Base-by-base conservation (phyloP, 805 yeast genomes). In the Wickerhamiella australiensis region DNA sequence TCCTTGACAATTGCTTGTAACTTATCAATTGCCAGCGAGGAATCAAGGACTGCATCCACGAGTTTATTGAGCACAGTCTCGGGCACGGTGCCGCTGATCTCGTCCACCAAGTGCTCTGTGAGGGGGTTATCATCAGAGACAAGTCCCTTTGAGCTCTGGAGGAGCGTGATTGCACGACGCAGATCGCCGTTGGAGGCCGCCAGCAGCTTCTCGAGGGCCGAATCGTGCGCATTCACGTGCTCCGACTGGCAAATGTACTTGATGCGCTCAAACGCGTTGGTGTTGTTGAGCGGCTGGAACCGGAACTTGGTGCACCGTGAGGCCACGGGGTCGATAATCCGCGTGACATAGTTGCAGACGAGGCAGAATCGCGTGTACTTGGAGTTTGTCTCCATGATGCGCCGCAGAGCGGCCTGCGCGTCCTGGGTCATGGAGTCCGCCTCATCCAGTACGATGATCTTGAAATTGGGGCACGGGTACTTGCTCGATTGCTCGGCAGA, bases 371-470 rank as follows among this genome's bases (percentile, higher is more conserved):
- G 75, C 1, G 98, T 85, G 48, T 87, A 86, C 36, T 77, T 75
- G 1, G 97, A 83, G 52, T 57, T 57, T 8, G 51, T 54, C 48
- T 59, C 63, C 88, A 84, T 84, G 1, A 95, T 87, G 65, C 96
- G 76, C 66, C 96, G 77, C 54, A 88, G 70, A 0, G 96, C 96
- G 43, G 86, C 75, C 63, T 88, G 96, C 0, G 96, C 96, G 64
- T 87, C 95, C 35, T 85, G 76, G 9, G 96, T 87, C 95, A 88
- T 87, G 15, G 94, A 84, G 65, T 88, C 96, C 0, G 96, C 96
- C 65, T 88, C 96, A 68, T 88, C 96, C 49, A 92, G 68, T 40
- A 92, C 85, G 55, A 92, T 82, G 58, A 92, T 78, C 63, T 92
- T 92, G 66, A 85, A 92, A 13, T 45, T 45, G 47, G 47, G 97